phyloP scores from a whole-genome alignment of 257 asterid genomes.

The Penstemon newberryi region DNA sequence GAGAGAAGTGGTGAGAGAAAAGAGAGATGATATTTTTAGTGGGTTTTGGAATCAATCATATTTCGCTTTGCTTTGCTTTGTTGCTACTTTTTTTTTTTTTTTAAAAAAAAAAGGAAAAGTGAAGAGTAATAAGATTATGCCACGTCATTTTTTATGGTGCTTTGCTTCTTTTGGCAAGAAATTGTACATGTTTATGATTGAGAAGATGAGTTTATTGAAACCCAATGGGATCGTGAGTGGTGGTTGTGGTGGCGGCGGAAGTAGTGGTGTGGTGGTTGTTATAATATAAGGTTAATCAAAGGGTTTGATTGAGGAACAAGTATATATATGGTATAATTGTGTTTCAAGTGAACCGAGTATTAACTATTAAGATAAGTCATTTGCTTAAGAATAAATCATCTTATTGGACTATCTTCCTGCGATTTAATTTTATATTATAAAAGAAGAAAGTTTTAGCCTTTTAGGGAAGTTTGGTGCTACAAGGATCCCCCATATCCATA shows the following conservation, averaged over 20 bases:
- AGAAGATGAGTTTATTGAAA: constrained; percentile 2
- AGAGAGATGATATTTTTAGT: constrained; percentile 13
- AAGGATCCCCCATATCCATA: too few relatives aligned
- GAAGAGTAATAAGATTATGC: constrained; percentile 27
- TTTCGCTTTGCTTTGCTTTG: constrained; percentile 24
- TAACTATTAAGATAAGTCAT: constrained; percentile 23
- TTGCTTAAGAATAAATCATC: constrained; percentile 12
- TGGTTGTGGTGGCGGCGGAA: background rate
- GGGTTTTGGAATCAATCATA: constrained; percentile 43
- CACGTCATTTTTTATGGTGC: constrained; percentile 36
- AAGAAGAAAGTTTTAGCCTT: too few relatives aligned
- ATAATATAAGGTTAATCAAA: background rate
- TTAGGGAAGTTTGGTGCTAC: too few relatives aligned
- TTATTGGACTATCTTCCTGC: too few relatives aligned
- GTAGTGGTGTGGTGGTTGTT: constrained; percentile 16
- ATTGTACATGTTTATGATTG: background rate
- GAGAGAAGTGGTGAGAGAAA: background rate
- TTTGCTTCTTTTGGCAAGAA: constrained; percentile 23
- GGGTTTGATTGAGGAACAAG: constrained; percentile 38
- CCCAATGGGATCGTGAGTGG: background rate
- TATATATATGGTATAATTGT: constrained; percentile 43
- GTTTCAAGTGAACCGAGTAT: constrained; percentile 38
- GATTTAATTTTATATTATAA: too few relatives aligned
- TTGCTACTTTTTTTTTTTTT: constrained; percentile 27
- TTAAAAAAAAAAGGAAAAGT: constrained; percentile 19